Evolutionary conservation across 768 basidiomycete genomes (phyloP), one percentile per base, ranked within the genome.

Genomic region (Rhodotorula kratochvilovae): DNA sequence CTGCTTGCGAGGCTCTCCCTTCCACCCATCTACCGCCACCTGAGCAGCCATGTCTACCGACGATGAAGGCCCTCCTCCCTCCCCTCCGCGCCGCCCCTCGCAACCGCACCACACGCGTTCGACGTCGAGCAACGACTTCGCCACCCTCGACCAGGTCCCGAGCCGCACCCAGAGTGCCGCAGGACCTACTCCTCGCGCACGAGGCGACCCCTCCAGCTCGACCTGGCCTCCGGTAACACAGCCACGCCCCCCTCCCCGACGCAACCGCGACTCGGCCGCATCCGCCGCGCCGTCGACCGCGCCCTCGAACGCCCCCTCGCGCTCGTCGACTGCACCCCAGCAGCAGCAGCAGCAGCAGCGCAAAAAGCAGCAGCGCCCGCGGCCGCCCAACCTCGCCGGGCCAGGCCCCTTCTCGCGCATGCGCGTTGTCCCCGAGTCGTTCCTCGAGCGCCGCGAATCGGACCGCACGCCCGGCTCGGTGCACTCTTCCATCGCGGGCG

Each of bases 351-450:
- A 53, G 25, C 16, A 27, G 27, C n/a, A 29, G 51, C 27, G 51
- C 51, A 43, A 54, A 55, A 65, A 57, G 39, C 29, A 57, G 17
- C 25, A 50, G 3, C 65, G 65, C 8, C 46, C 65, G 3, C 65
- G 56, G 2, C 65, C 65, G 0, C 4, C 48, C 35, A 66, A 66
- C 48, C n/a, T 66, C 36, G 65, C 56, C n/a, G 65, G 65, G 5
- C 57, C 65, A 1, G 42, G 39, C 8, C n/a, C 63, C 13, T 10
- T 54, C n/a, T 11, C n/a, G 42, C 53, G 46, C 43, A 39, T 53
- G 27, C 21, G 27, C 36, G 46, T 45, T 21, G 50, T 62, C 2
- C 61, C 61, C 35, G 61, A 62, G 48, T 31, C 43, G 17, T 43
- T 50, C 31, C 27, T 46, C 12, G 23, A 25, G 23, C 35, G 31